These are phyloP conservation scores for Fomitopsis serialis DNA, from an alignment of 768 basidiomycete genomes.

Conservation along the genomic window DNA sequence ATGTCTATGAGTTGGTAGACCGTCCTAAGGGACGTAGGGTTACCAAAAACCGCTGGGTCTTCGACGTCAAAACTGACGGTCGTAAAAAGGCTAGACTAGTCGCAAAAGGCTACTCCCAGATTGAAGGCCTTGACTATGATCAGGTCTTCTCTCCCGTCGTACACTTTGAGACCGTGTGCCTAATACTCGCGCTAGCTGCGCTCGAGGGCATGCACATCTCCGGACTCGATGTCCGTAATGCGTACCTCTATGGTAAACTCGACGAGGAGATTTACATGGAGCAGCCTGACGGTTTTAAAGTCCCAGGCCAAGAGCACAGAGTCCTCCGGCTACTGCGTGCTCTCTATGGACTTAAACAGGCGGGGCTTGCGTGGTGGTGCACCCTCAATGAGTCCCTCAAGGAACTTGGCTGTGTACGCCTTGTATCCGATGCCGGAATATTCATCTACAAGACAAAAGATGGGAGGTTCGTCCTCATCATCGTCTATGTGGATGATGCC, in stretches of 20 bases:
- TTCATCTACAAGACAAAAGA: constrained; percentile 15
- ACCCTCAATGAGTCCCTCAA: constrained; percentile 8
- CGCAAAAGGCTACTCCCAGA: constrained; percentile 28
- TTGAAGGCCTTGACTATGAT: constrained; percentile 23
- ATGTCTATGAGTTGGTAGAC: constrained; percentile 17
- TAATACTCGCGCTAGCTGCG: constrained; percentile 22
- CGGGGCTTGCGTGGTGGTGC: constrained; percentile 23
- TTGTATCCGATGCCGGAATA: constrained; percentile 20
- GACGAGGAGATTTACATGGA: constrained; percentile 26
- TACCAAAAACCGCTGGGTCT: constrained; percentile 26
- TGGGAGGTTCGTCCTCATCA: constrained; percentile 18
- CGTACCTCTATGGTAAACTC: constrained; percentile 24
- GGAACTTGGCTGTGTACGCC: constrained; percentile 20
- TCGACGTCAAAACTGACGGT: constrained; percentile 19
- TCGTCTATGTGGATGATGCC: constrained; percentile 28
- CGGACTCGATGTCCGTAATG: constrained; percentile 20
- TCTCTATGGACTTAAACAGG: constrained; percentile 32
- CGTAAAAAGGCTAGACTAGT: constrained; percentile 22
- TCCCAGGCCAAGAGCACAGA: constrained; percentile 11
- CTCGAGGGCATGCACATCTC: constrained; percentile 17
- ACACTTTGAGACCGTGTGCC: constrained; percentile 14
- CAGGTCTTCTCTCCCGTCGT: constrained; percentile 27
- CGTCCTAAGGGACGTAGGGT: constrained; percentile 10
- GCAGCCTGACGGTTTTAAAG: constrained; percentile 18
- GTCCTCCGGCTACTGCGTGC: constrained; percentile 21